Base-by-base conservation (phyloP, 371 early-diverging fungal species). In the Syncephalastrum sp. region DNA sequence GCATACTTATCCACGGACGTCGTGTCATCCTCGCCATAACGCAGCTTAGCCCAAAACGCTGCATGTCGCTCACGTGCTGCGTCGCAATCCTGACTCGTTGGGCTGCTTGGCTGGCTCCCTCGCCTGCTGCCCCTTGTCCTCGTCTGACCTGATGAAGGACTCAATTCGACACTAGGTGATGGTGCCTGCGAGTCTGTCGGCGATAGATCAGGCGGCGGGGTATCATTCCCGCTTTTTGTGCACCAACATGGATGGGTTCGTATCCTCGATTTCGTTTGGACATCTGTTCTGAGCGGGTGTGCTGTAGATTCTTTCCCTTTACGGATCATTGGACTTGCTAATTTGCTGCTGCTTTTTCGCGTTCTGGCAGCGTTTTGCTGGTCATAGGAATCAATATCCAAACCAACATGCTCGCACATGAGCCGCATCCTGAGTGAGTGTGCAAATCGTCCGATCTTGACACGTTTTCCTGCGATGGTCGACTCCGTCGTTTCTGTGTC, bases 331-430 rank as follows among this genome's bases (percentile, higher is more conserved):
- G 38, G 38, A 33, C 38, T 33, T 33, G 38, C 2, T 10, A 10
- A 33, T 33, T 5, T 33, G 10, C 38, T 33, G 8, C 1, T 33
- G 2, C 38, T 33, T 33, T 10, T 33, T 8, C 29, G 13, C 33
- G 38, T n/a, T 14, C 19, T 51, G 17, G 27, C 41, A 51, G 38
- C 17, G 13, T 29, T 42, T 52, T 41, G 42, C 42, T 52, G 14
- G 3, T 17, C 14, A n/a, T 27, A 60, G 24, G 42, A 54, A 42
- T 69, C 69, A 2, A 68, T 68, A 41, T 86, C 64, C 13, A 90
- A 51, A 0, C 95, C 95, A 4, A 89, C 58, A 64, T 94, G 94
- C 58, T 94, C 94, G 43, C 81, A 77, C 71, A 92, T 91, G 8
- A 94, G 68, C 42, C 79, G 72, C 53, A 82, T 74, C 0, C 94